A percentile compares a stretch with the other conserved stretches of the same genome.
Conservation (phyloP, 495 filamentous ascomycete species). For the Daldinia decipiens region DNA sequence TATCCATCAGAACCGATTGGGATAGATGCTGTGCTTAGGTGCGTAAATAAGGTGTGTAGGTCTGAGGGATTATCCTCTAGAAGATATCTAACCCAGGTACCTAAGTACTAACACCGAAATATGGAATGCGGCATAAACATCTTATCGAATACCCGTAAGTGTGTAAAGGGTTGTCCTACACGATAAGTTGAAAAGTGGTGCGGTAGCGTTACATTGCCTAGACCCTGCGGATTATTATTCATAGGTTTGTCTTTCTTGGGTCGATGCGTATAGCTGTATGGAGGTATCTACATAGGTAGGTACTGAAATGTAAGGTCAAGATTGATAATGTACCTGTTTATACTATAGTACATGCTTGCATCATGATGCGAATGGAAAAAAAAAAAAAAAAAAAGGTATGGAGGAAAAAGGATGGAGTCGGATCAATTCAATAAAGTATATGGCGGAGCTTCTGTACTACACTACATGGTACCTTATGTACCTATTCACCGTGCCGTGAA, state of each 20-base stretch:
- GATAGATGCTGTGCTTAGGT: slow-evolving; percentile 7
- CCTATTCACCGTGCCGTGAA: slow-evolving; percentile 9
- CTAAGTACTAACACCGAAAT: not conserved
- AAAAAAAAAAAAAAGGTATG: not conserved
- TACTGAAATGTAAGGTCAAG: not conserved
- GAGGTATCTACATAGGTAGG: no score
- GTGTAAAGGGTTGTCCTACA: not conserved
- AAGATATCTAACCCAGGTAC: slow-evolving; percentile 23
- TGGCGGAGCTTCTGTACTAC: slow-evolving; percentile 16
- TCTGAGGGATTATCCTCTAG: slow-evolving; percentile 36
- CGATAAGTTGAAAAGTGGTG: slow-evolving; percentile 20
- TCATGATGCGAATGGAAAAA: slow-evolving; percentile 1
- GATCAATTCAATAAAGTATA: not conserved
- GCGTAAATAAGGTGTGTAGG: slow-evolving; percentile 15
- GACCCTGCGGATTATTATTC: not conserved
- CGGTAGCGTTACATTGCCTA: slow-evolving; percentile 10
- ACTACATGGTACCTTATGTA: not conserved
- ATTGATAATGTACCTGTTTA: not conserved
- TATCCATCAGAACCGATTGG: slow-evolving; percentile 18
- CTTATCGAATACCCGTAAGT: not conserved
- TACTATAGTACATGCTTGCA: slow-evolving; percentile 1
- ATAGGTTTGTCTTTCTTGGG: not conserved
- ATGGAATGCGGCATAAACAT: slow-evolving; percentile 6
- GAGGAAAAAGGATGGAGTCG: slow-evolving; percentile 2
- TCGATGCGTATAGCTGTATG: no score